These are phyloP conservation scores for Elsinoe ampelina DNA, from an alignment of 2,329 filamentous ascomycete species.

Conservation along the genomic window DNA sequence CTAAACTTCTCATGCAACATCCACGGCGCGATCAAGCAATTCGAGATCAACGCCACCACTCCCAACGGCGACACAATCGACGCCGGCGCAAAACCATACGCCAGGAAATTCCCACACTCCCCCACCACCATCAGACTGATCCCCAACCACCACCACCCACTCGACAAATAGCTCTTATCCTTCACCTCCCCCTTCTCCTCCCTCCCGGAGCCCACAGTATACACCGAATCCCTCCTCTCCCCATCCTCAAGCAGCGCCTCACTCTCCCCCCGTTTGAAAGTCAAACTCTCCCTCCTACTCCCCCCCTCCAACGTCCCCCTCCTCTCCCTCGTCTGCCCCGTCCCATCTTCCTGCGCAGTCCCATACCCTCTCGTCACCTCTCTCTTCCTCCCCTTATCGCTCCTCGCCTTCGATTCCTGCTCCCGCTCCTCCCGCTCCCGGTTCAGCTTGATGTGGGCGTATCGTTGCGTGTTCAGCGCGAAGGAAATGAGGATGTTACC, in stretches of 20 bases:
- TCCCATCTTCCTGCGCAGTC: slow-evolving; percentile 26
- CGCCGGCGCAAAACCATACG: slow-evolving; percentile 93
- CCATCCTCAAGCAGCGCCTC: slow-evolving; percentile 9
- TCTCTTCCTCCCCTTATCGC: slow-evolving; percentile 22
- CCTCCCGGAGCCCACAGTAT: slow-evolving; percentile 7
- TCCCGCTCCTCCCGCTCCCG: slow-evolving; percentile 51
- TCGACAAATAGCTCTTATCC: slow-evolving; percentile 70
- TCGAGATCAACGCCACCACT: slow-evolving; percentile 92
- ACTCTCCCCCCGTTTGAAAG: not conserved
- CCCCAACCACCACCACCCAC: slow-evolving; percentile 93
- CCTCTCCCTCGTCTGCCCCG: not conserved
- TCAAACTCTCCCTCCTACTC: slow-evolving; percentile 17
- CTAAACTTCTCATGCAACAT: slow-evolving; percentile 89
- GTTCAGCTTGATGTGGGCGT: slow-evolving; percentile 80
- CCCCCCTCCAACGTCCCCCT: slow-evolving; percentile 24
- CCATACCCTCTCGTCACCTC: slow-evolving; percentile 32
- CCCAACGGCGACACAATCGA: slow-evolving; percentile 95
- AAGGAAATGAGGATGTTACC: slow-evolving; percentile 93
- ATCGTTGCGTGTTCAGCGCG: slow-evolving; percentile 91
- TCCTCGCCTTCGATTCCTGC: slow-evolving; percentile 22
- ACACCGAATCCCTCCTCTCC: slow-evolving; percentile 12
- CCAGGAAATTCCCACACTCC: slow-evolving; percentile 91
- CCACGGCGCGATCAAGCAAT: slow-evolving; percentile 90
- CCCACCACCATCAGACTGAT: slow-evolving; percentile 88
- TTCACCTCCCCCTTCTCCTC: slow-evolving; percentile 28